These are phyloP conservation scores for Ormosia semicastrata DNA, from an alignment of 306 rosid genomes.

Conservation along the genomic window DNA sequence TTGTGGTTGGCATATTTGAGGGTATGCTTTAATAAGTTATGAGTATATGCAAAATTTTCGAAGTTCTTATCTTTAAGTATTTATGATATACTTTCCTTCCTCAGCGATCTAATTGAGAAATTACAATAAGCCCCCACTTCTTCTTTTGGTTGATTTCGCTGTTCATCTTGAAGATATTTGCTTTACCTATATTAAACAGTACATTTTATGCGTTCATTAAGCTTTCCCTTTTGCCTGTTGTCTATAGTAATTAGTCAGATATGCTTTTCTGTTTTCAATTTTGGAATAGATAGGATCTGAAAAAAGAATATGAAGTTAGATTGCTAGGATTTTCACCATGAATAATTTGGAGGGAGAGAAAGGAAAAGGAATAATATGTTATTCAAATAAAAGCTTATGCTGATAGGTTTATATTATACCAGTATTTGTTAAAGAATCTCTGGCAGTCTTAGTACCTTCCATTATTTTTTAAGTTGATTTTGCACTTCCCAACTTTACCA, in stretches of 20 bases:
- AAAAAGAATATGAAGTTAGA: background rate
- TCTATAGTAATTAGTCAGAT: background rate
- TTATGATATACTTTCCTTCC: background rate
- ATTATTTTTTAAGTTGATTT: background rate
- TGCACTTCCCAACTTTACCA: background rate
- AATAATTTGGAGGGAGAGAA: background rate
- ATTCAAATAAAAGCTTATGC: background rate
- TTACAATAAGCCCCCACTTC: background rate
- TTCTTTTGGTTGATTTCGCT: slow-evolving; percentile 11
- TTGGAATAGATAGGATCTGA: background rate
- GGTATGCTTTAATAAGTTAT: background rate
- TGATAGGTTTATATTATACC: background rate
- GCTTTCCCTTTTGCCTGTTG: slow-evolving; percentile 14
- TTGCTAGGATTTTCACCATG: background rate
- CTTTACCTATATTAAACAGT: background rate
- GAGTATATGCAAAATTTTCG: background rate
- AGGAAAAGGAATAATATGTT: background rate
- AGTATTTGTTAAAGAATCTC: background rate
- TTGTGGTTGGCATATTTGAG: slow-evolving; percentile 7
- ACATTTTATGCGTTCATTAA: background rate
- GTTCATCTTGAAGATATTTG: background rate
- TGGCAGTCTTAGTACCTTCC: background rate
- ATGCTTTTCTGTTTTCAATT: slow-evolving; percentile 19
- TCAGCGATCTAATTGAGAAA: background rate
- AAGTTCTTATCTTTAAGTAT: background rate